phyloP scores from a whole-genome alignment of 768 basidiomycete genomes.

The Tephrocybe sp. region DNA sequence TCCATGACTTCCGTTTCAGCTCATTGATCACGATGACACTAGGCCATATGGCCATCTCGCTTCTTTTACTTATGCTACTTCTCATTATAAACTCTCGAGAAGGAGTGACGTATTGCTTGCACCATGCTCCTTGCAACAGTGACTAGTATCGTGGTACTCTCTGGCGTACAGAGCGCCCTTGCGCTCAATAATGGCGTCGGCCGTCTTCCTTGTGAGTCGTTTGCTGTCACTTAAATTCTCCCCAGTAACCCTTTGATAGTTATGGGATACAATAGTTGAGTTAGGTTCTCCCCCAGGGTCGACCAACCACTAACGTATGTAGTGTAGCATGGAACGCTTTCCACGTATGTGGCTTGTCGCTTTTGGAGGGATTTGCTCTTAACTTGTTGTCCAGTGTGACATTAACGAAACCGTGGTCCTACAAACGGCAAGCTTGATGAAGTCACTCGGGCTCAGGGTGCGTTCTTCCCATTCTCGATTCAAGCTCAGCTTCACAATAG shows the following conservation, averaged over 20 bases:
- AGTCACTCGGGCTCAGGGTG: constrained; percentile 53
- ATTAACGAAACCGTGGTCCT: constrained; percentile 57
- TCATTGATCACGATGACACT: too few relatives aligned
- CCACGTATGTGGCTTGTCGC: constrained; percentile 37
- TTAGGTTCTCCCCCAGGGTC: neutral
- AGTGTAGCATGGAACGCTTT: constrained; percentile 68
- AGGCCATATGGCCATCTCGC: too few relatives aligned
- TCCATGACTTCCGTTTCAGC: too few relatives aligned
- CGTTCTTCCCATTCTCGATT: constrained; percentile 9
- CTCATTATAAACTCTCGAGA: too few relatives aligned
- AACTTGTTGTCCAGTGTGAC: constrained; percentile 42
- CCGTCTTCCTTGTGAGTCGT: constrained; percentile 35
- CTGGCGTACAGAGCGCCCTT: neutral
- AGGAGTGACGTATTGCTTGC: neutral
- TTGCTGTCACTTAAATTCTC: neutral
- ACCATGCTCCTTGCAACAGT: neutral
- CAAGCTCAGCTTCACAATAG: neutral
- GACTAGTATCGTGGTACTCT: neutral
- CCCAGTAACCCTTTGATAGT: constrained; percentile 29
- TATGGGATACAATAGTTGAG: constrained; percentile 66
- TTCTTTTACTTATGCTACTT: too few relatives aligned
- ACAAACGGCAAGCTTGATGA: constrained; percentile 50
- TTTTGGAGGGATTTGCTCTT: neutral
- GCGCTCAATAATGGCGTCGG: constrained; percentile 32
- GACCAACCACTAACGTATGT: neutral